phyloP scores from a whole-genome alignment of 1,284 basidiomycete species.

The Mrakiaceae sp. region DNA sequence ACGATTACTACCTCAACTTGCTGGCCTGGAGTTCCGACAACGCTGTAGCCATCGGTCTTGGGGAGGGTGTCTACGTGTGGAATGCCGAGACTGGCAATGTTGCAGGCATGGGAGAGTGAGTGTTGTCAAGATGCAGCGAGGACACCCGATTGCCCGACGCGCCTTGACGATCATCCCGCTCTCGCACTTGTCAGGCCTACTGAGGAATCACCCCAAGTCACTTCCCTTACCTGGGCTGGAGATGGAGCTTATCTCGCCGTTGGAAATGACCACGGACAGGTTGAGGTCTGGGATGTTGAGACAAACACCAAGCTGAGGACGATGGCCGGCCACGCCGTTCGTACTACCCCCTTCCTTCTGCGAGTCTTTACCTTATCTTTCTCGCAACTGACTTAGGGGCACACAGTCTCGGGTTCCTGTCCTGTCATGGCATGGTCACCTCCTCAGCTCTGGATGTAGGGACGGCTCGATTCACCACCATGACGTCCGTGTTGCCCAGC shows the following conservation, averaged over 20 bases:
- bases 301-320: constrained; percentile 68
- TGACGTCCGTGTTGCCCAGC: constrained; percentile 73
- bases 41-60: constrained; percentile 75
- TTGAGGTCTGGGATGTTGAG: constrained; percentile 94
- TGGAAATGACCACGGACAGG: constrained; percentile 70
- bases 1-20: constrained; percentile 96
- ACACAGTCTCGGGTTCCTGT: constrained; percentile 60
- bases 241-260: constrained; percentile 81
- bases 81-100: constrained; percentile 81
- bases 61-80: constrained; percentile 79
- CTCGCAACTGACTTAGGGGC: neutral
- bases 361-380: constrained; percentile 1
- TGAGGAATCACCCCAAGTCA: constrained; percentile 49
- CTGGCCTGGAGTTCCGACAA: constrained; percentile 81
- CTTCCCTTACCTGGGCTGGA: constrained; percentile 70
- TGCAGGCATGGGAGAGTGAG: constrained; percentile 46
- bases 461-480: constrained; percentile 91
- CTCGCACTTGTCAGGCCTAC: constrained; percentile 1
- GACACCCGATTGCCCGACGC: no score
- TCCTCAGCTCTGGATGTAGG: constrained; percentile 74
- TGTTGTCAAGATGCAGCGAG: constrained; percentile 19
- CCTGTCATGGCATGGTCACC: constrained; percentile 73
- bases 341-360: neutral
- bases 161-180: neutral
- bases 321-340: constrained; percentile 58